Conservation (phyloP, 306 rosid genomes). For the Dalbergia oliveri region DNA sequence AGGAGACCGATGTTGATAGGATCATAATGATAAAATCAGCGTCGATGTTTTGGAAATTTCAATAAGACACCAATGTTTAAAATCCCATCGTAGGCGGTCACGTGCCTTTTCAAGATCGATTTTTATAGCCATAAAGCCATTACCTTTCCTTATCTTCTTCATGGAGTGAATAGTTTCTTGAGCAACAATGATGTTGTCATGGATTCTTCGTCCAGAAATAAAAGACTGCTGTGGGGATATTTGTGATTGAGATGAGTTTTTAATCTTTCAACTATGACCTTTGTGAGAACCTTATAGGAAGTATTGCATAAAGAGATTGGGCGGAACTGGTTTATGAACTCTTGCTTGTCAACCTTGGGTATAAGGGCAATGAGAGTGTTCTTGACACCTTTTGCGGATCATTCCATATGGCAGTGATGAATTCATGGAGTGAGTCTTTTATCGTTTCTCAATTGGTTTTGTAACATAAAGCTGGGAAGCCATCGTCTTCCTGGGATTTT, state of each 20-base stretch:
- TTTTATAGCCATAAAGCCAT: not conserved
- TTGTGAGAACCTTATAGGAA: too few relatives aligned
- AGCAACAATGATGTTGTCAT: not conserved
- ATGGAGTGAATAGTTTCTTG: too few relatives aligned
- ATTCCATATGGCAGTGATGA: too few relatives aligned
- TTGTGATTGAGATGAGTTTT: too few relatives aligned
- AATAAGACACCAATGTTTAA: not conserved
- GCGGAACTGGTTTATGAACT: not conserved
- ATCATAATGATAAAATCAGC: not conserved
- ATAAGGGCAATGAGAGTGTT: not conserved
- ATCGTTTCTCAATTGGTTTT: too few relatives aligned
- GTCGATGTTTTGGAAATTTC: not conserved
- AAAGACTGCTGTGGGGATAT: not conserved
- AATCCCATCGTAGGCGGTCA: not conserved
- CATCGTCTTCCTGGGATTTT: too few relatives aligned
- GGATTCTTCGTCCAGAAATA: not conserved
- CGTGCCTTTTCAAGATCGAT: too few relatives aligned
- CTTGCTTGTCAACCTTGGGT: not conserved
- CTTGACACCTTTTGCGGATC: too few relatives aligned
- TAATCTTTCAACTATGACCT: too few relatives aligned
- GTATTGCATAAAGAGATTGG: not conserved
- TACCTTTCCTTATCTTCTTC: not conserved
- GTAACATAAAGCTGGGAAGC: not conserved
- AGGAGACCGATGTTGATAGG: fast-evolving
- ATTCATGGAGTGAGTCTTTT: too few relatives aligned